Evolutionary conservation across 306 rosid genomes (phyloP).

Genomic region (Medicago lupulina): DNA sequence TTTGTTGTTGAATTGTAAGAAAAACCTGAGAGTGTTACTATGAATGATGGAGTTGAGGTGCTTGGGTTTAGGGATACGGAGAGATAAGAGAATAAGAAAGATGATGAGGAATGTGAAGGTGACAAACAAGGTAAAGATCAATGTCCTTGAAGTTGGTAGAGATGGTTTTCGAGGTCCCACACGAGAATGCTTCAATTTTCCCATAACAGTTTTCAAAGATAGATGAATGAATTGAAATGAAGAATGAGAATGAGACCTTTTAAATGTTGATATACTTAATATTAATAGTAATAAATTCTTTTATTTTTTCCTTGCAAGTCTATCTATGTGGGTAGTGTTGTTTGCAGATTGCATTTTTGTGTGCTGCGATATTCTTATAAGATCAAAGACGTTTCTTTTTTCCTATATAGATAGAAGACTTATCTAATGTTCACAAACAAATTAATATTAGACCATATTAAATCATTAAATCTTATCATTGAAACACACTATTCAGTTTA

Average conservation of each 20-base stretch:
- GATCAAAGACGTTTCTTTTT: no score
- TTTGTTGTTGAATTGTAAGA: neutral
- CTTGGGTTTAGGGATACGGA: constrained; percentile 66
- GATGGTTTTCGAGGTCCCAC: constrained; percentile 55
- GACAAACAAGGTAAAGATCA: constrained; percentile 56
- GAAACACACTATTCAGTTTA: no score
- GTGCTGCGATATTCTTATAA: no score
- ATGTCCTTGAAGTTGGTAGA: constrained; percentile 39
- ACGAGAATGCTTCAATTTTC: constrained; percentile 58
- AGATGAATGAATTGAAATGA: neutral
- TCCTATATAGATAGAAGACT: no score
- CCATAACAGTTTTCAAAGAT: constrained; percentile 45
- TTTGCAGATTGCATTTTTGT: no score
- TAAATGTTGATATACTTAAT: no score
- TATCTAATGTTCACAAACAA: neutral
- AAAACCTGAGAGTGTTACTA: constrained; percentile 40
- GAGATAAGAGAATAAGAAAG: constrained; percentile 67
- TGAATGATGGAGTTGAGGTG: constrained; percentile 72
- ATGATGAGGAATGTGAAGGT: constrained; percentile 65
- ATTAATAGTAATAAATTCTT: no score
- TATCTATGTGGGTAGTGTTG: no score
- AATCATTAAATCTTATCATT: no score
- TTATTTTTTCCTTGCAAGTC: no score
- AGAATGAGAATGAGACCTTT: neutral
- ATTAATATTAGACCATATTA: no score